Evolutionary conservation across 176 grass and related monocot species (phyloP), one percentile per base, ranked within the genome.

Genomic region (Aegilops umbellulata): DNA sequence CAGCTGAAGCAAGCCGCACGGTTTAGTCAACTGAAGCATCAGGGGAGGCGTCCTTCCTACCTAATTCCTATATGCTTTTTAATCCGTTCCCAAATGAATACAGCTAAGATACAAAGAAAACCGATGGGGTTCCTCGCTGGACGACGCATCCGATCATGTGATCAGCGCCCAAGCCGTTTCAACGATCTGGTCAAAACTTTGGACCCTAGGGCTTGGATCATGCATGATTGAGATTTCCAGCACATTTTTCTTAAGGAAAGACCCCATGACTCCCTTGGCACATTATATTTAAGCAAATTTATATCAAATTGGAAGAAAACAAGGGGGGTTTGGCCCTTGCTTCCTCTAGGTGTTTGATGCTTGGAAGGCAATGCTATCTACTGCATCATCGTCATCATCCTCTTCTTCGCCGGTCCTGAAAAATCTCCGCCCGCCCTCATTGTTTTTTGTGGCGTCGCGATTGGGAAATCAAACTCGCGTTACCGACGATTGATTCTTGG

Each of bases 181-280:
- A 93, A 93, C 88, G 88, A 90, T 90, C 19, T 83, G 62, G 88
- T 93, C 86, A 88, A 88, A 86, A 39, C 57, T 91, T 86, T 78
- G 86, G 88, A 75, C 82, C 86, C 34, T 58, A 42, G 39, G 78
- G 80, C 67, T 41, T 36, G 86, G 69, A 87, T 85, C 82, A 46
- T 62, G 14, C 82, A 30, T 62, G 20, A 80, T 51, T 44, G 73
- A 47, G 53, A 77, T 88, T 91, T 85, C 63, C 29, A 10, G n/a
- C 70, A 88, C 71, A 65, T 78, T 85, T 88, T 91, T 88, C 63
- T 82, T 84, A 91, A 91, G 82, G 51, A 85, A 88, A 88, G 62
- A 91, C 76, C 89, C 49, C 75, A 9, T 58, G 36, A 25, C 32
- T 67, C 51, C 61, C 39, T 76, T 41, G 27, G 8, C 25, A 4